Evolutionary conservation across 2,329 filamentous ascomycete genomes (phyloP).

Genomic region (Botrytis medusae): DNA sequence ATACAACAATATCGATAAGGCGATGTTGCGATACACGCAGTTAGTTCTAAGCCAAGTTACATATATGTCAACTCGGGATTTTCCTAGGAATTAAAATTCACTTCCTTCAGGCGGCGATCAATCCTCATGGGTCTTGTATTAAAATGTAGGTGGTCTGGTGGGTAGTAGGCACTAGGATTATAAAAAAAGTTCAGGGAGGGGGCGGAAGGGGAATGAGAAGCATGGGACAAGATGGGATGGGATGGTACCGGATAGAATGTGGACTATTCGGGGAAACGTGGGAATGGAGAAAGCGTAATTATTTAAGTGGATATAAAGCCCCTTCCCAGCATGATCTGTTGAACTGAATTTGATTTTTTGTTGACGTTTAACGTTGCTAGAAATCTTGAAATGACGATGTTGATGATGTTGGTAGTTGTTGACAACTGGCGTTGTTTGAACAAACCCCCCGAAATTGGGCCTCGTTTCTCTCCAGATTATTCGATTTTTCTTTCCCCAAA

Average conservation of each 20-base stretch:
- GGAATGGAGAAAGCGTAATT: constrained; percentile 7
- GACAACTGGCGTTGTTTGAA: constrained; percentile 1
- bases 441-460: background rate
- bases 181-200: constrained; percentile 1
- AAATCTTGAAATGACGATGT: background rate
- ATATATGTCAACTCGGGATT: constrained; percentile 6
- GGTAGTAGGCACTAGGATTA: constrained; percentile 14
- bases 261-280: constrained; percentile 17
- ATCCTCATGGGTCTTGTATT: constrained; percentile 17
- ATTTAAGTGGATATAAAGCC: constrained; percentile 8
- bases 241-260: constrained; percentile 11
- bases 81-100: constrained; percentile 6
- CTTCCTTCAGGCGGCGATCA: constrained; percentile 19
- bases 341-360: background rate
- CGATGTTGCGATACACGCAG: constrained; percentile 14
- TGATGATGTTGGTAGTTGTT: background rate
- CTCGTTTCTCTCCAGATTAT: background rate
- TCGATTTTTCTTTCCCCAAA: background rate
- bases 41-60: background rate
- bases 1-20: constrained; percentile 22
- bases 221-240: constrained; percentile 4
- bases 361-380: background rate
- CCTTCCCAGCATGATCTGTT: background rate
- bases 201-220: background rate
- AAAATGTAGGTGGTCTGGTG: constrained; percentile 7